Conservation (phyloP, 768 basidiomycete genomes). For the Mycena pura region DNA sequence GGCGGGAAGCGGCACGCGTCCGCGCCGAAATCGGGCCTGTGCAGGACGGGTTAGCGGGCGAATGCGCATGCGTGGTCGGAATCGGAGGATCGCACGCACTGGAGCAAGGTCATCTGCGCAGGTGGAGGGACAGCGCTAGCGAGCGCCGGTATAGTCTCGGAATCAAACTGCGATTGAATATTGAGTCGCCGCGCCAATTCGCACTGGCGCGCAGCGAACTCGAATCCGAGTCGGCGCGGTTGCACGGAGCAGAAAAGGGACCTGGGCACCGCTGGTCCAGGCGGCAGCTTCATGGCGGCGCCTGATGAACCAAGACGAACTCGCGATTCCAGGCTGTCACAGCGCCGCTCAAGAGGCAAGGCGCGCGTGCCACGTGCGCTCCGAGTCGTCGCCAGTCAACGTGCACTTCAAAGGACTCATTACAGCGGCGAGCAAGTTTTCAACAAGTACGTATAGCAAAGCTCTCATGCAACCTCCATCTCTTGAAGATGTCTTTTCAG, state of each 20-base stretch:
- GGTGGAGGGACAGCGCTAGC: background rate
- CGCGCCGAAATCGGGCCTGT: conserved; percentile 42
- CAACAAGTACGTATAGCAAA: too few relatives aligned
- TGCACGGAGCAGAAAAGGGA: background rate
- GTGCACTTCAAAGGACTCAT: too few relatives aligned
- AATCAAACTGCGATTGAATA: conserved; percentile 5
- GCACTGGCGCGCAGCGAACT: background rate
- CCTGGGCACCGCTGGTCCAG: background rate
- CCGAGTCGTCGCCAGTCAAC: too few relatives aligned
- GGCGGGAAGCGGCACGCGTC: conserved; percentile 49
- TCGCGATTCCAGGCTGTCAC: too few relatives aligned
- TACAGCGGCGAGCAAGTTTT: too few relatives aligned
- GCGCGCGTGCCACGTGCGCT: too few relatives aligned
- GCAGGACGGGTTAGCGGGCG: background rate
- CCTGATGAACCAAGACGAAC: too few relatives aligned
- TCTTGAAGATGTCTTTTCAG: too few relatives aligned
- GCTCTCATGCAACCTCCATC: too few relatives aligned
- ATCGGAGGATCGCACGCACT: background rate
- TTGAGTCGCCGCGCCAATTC: conserved; percentile 20
- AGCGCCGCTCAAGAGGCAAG: too few relatives aligned
- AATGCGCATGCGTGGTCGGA: background rate
- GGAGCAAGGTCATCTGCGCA: background rate
- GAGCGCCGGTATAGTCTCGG: background rate
- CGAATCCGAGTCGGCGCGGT: background rate
- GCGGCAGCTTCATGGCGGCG: too few relatives aligned